Percentiles rank a stretch among this genome's conserved stretches.
These are phyloP conservation scores for Aureobasidium melanogenum DNA, from an alignment of 2,329 filamentous ascomycete genomes.

Conservation along the genomic window DNA sequence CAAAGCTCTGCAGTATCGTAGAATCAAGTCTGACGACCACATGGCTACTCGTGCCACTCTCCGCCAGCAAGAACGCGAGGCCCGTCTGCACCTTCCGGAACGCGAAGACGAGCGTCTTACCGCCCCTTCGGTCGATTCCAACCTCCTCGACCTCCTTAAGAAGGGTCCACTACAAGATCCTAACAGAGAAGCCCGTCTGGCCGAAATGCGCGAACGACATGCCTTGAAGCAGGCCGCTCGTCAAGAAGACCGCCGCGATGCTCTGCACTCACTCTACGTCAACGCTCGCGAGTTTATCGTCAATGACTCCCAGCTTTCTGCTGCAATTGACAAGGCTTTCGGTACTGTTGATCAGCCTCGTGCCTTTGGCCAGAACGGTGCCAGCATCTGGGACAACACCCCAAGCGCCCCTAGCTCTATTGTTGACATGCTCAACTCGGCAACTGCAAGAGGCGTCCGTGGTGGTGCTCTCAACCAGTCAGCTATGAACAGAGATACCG, in stretches of 20 bases:
- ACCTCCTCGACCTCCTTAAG: constrained; percentile 17
- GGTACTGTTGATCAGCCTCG: constrained; percentile 43
- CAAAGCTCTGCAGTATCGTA: constrained; percentile 57
- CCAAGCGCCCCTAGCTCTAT: constrained; percentile 37
- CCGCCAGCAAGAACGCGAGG: constrained; percentile 43
- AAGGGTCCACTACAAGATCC: constrained; percentile 15
- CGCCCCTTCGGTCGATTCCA: constrained; percentile 48
- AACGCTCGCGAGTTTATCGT: constrained; percentile 82
- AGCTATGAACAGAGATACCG: not conserved
- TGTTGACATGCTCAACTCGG: constrained; percentile 36
- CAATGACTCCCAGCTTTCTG: constrained; percentile 65
- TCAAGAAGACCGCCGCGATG: constrained; percentile 41
- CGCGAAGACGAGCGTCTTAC: constrained; percentile 71
- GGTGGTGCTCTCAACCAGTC: constrained; percentile 25
- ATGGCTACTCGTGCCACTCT: constrained; percentile 34
- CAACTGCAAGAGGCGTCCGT: constrained; percentile 19
- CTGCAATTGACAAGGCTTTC: constrained; percentile 68
- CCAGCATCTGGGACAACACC: constrained; percentile 43
- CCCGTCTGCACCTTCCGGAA: constrained; percentile 53
- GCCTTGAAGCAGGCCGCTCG: constrained; percentile 50
- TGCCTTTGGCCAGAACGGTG: constrained; percentile 33
- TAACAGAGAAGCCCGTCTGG: constrained; percentile 20
- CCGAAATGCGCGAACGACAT: constrained; percentile 32
- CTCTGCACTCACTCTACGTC: constrained; percentile 81
- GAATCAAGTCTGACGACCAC: constrained; percentile 37